These are phyloP conservation scores for Eimeria nieschulzi DNA, from an alignment of 169 alveolate species.

Conservation along the genomic window DNA sequence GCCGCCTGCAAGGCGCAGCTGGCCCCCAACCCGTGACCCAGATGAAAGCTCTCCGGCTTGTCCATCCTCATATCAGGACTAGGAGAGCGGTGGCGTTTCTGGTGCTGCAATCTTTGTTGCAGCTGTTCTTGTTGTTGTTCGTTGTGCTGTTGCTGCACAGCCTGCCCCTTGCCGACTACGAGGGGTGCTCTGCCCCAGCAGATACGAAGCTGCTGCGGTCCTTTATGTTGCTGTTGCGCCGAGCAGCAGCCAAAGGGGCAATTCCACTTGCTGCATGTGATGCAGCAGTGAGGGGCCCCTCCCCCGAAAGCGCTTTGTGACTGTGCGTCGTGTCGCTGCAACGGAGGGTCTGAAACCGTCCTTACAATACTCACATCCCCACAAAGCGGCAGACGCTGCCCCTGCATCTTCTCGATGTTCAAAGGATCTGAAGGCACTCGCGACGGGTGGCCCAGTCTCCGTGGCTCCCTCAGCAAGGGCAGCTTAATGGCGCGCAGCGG, in stretches of 20 bases:
- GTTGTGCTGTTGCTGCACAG: conserved; percentile 6
- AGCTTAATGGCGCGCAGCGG: too few species aligned
- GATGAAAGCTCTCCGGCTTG: neutral
- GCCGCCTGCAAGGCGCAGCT: conserved; percentile 48
- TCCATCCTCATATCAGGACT: neutral
- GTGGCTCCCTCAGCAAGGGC: too few species aligned
- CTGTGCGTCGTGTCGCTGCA: conserved; percentile 27
- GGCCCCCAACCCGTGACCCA: neutral
- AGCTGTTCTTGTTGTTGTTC: neutral
- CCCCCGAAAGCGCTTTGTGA: neutral
- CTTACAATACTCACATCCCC: neutral
- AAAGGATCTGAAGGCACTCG: too few species aligned
- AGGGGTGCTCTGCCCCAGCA: conserved; percentile 63
- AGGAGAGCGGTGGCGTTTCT: conserved; percentile 33
- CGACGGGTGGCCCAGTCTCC: too few species aligned
- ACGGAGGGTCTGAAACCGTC: conserved; percentile 36
- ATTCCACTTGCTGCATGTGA: conserved; percentile 40
- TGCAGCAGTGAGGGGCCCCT: conserved; percentile 20
- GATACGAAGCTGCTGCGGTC: neutral
- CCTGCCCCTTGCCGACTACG: conserved; percentile 15
- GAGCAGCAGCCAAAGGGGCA: conserved; percentile 35
- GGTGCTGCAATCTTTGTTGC: conserved; percentile 40
- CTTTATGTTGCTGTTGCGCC: conserved; percentile 11
- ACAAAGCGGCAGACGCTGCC: too few species aligned
- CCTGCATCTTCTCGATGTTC: too few species aligned